Evolutionary conservation across 2,329 filamentous ascomycete genomes (phyloP).

Genomic region (Fusarium sp.): DNA sequence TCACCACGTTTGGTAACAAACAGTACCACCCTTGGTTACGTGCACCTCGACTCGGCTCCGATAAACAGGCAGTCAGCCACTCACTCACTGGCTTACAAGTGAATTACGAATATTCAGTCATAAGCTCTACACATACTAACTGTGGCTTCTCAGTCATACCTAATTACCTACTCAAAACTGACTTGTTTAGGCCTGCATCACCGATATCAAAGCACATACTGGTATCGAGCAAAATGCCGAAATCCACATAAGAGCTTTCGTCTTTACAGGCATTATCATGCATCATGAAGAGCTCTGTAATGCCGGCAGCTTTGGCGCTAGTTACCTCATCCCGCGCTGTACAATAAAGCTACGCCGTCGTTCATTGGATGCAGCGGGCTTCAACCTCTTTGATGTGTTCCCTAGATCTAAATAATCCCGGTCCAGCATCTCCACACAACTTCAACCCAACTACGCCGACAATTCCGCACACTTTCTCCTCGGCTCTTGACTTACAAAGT

Average conservation of each 20-base stretch:
- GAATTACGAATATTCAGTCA: constrained; percentile 8
- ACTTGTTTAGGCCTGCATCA: not conserved
- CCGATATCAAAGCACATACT: not conserved
- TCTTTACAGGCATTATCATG: not conserved
- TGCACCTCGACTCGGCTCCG: constrained; percentile 5
- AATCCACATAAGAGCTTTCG: not conserved
- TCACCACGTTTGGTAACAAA: not conserved
- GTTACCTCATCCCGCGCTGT: constrained; percentile 1
- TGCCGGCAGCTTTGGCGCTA: constrained; percentile 14
- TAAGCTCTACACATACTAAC: not conserved
- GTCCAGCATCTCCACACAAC: not conserved
- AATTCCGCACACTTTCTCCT: constrained; percentile 9
- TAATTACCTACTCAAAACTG: not conserved
- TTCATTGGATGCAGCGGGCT: constrained; percentile 1
- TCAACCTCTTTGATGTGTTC: not conserved
- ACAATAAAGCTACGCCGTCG: not conserved
- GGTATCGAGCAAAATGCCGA: not conserved
- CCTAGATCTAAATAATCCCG: not conserved
- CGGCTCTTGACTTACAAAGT: not conserved
- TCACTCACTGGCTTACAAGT: not conserved
- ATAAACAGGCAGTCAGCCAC: not conserved
- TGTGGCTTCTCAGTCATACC: not conserved
- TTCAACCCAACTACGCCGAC: not conserved
- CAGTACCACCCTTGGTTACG: too few species aligned
- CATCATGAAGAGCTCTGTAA: not conserved